A percentile compares a stretch with the other conserved stretches of the same genome.
Conservation (phyloP, 306 rosid genomes). For the Gastrolobium villosum region DNA sequence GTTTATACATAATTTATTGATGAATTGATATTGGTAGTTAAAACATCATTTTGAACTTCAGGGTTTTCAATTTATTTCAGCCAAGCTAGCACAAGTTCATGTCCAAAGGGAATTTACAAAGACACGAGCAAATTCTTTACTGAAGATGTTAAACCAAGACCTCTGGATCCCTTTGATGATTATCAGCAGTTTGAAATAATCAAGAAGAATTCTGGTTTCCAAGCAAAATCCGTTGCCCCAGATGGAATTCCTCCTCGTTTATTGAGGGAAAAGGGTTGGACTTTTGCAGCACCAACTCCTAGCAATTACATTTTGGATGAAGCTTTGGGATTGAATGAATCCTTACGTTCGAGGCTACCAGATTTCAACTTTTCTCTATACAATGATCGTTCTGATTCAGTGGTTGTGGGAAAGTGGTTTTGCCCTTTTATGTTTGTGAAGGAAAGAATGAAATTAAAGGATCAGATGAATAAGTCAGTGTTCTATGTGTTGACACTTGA, state of each 20-base stretch:
- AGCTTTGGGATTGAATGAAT: slow-evolving; percentile 59
- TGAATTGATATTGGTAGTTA: background rate
- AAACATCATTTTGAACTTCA: background rate
- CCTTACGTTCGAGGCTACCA: slow-evolving; percentile 53
- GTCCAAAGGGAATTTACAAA: slow-evolving; percentile 19
- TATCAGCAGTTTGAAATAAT: slow-evolving; percentile 53
- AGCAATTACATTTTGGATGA: slow-evolving; percentile 46
- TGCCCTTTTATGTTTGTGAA: slow-evolving; percentile 62
- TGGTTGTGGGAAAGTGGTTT: slow-evolving; percentile 65
- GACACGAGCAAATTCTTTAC: slow-evolving; percentile 36
- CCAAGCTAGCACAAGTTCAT: slow-evolving; percentile 53
- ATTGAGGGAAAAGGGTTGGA: slow-evolving; percentile 56
- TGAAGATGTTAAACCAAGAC: slow-evolving; percentile 41
- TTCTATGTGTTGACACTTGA: slow-evolving; percentile 61
- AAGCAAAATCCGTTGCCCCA: slow-evolving; percentile 45
- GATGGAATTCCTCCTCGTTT: slow-evolving; percentile 59
- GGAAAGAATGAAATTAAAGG: slow-evolving; percentile 49
- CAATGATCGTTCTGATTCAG: slow-evolving; percentile 14
- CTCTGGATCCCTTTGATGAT: slow-evolving; percentile 49
- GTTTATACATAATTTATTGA: background rate
- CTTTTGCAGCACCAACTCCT: slow-evolving; percentile 12
- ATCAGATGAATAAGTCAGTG: slow-evolving; percentile 49
- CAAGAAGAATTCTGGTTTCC: slow-evolving; percentile 33
- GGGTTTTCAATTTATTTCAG: slow-evolving; percentile 43
- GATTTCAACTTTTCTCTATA: slow-evolving; percentile 43